phyloP scores from a whole-genome alignment of 768 basidiomycete genomes.

The Rickenella mellea region DNA sequence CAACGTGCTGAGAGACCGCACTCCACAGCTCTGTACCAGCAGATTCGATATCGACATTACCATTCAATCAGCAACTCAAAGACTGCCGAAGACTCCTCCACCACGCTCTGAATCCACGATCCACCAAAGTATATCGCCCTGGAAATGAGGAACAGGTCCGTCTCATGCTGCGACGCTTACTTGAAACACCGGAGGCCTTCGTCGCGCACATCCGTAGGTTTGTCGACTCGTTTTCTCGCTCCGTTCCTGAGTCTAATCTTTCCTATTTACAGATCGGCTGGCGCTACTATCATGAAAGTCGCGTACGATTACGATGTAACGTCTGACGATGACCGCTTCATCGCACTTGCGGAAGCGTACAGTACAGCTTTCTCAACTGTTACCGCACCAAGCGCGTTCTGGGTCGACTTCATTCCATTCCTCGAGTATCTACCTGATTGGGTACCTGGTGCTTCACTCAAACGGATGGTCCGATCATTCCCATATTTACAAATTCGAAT shows the following conservation, averaged over 20 bases:
- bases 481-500: background rate
- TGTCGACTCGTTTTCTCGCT: background rate
- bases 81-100: too few species aligned
- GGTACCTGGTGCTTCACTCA: conserved; percentile 25
- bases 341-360: conserved; percentile 16
- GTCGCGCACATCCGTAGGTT: background rate
- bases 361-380: conserved; percentile 12
- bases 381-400: conserved; percentile 23
- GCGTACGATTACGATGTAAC: conserved; percentile 18
- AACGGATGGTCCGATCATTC: conserved; percentile 13
- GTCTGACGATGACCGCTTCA: conserved; percentile 14
- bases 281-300: conserved; percentile 17
- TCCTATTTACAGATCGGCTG: conserved; percentile 13
- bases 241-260: background rate
- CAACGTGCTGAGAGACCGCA: too few species aligned
- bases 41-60: too few species aligned
- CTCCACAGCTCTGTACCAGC: too few species aligned
- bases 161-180: too few species aligned
- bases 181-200: background rate
- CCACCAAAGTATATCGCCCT: too few species aligned
- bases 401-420: conserved; percentile 21
- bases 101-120: too few species aligned
- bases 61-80: too few species aligned
- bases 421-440: conserved; percentile 24
- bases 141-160: too few species aligned